Percentiles rank a stretch among this genome's conserved stretches.
phyloP scores from a whole-genome alignment of 768 basidiomycete species.

The Lactarius psammicola region DNA sequence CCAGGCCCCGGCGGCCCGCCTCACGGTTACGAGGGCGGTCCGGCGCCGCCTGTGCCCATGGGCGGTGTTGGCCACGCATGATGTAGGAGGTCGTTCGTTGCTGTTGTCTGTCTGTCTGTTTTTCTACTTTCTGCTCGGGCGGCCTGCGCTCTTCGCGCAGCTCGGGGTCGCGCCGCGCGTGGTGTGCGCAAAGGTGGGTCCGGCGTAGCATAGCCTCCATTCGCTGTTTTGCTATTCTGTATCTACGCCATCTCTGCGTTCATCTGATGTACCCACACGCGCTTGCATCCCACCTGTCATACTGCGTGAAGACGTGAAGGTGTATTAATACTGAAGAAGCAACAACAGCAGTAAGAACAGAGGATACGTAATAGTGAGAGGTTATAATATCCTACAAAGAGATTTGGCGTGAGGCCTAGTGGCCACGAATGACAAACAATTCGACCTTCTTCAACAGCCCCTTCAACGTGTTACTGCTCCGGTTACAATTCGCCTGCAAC shows the following conservation, averaged over 20 bases:
- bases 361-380: neutral
- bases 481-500: constrained; percentile 84
- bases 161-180: constrained; percentile 8
- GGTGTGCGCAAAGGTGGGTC: neutral
- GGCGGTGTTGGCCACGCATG: constrained; percentile 66
- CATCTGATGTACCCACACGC: constrained; percentile 8
- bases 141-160: constrained; percentile 5
- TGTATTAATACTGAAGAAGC: constrained; percentile 8
- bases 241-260: constrained; percentile 23
- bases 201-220: constrained; percentile 11
- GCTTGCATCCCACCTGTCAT: constrained; percentile 15
- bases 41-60: constrained; percentile 71
- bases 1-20: constrained; percentile 66
- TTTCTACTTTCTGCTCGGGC: constrained; percentile 23
- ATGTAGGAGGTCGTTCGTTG: constrained; percentile 28
- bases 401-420: constrained; percentile 17
- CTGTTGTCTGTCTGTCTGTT: constrained; percentile 22
- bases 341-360: constrained; percentile 1
- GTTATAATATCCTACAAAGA: neutral
- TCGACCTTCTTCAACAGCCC: constrained; percentile 82
- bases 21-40: constrained; percentile 69
- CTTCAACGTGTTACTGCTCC: constrained; percentile 77
- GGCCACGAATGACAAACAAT: constrained; percentile 44
- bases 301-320: constrained; percentile 1
- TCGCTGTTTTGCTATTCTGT: constrained; percentile 14